A percentile compares a stretch with the other conserved stretches of the same genome.
phyloP scores from a whole-genome alignment of 2,329 filamentous ascomycete genomes.

The Botryotinia convoluta region DNA sequence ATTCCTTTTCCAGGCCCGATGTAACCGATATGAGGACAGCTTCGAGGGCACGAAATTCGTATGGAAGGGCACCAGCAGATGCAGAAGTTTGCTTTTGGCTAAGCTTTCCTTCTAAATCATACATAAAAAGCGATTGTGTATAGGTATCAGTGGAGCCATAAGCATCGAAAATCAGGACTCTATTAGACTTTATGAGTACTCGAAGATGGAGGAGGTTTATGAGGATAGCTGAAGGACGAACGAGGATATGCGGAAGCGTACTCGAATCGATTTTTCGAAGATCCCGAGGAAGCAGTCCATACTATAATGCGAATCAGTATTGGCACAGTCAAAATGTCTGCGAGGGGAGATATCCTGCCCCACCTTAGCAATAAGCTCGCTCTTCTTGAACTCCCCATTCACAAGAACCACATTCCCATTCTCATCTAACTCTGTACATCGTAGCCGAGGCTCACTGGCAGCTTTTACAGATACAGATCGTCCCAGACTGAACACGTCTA shows the following conservation, averaged over 20 bases:
- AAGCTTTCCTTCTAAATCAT: constrained; percentile 90
- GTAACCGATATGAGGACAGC: constrained; percentile 93
- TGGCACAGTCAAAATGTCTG: constrained; percentile 16
- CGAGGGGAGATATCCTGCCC: constrained; percentile 24
- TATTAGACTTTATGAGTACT: constrained; percentile 91
- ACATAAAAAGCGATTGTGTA: constrained; percentile 95
- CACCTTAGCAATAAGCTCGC: constrained; percentile 91
- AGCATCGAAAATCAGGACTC: constrained; percentile 91
- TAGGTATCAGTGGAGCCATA: constrained; percentile 94
- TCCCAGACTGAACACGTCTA: constrained; percentile 65
- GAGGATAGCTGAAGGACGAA: constrained; percentile 88
- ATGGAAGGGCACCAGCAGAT: constrained; percentile 69
- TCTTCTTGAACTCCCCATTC: constrained; percentile 96
- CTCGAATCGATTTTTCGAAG: constrained; percentile 97
- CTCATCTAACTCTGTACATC: constrained; percentile 94
- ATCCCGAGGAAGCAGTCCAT: constrained; percentile 89
- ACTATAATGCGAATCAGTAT: constrained; percentile 51
- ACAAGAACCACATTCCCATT: constrained; percentile 88
- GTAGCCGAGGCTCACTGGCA: constrained; percentile 77
- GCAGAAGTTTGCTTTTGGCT: constrained; percentile 68
- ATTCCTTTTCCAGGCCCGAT: constrained; percentile 86
- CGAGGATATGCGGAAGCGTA: constrained; percentile 89
- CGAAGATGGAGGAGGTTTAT: constrained; percentile 96
- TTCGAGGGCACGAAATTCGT: constrained; percentile 95
- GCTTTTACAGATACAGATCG: constrained; percentile 72